Conservation (phyloP, 148 eudicot species). For the Camellia lanceoleosa region DNA sequence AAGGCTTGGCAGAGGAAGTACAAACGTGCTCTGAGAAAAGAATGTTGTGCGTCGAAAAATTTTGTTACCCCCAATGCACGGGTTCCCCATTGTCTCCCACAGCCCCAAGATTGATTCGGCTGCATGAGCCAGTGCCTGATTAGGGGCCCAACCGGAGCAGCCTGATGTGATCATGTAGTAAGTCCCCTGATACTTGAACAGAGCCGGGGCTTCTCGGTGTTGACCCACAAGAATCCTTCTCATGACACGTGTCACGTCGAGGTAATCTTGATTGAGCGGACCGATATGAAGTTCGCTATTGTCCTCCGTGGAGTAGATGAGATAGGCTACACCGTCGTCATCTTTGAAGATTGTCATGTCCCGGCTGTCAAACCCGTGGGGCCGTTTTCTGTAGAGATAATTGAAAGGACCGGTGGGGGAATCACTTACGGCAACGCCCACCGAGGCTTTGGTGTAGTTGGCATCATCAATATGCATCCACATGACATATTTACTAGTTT, state of each 20-base stretch:
- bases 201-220: slow-evolving; percentile 86
- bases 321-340: slow-evolving; percentile 77
- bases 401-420: slow-evolving; percentile 79
- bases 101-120: slow-evolving; percentile 78
- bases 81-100: slow-evolving; percentile 92
- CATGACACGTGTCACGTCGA: slow-evolving; percentile 51
- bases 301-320: slow-evolving; percentile 82
- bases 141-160: slow-evolving; percentile 95
- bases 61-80: slow-evolving; percentile 83
- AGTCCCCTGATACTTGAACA: slow-evolving; percentile 78
- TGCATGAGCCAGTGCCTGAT: slow-evolving; percentile 86
- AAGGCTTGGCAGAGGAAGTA: slow-evolving; percentile 67
- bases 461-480: slow-evolving; percentile 97
- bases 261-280: slow-evolving; percentile 73
- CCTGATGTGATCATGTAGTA: slow-evolving; percentile 98
- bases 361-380: slow-evolving; percentile 85
- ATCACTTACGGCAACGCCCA: slow-evolving; percentile 73
- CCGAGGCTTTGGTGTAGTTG: slow-evolving; percentile 88
- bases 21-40: slow-evolving; percentile 88
- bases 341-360: slow-evolving; percentile 96
- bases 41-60: slow-evolving; percentile 66
- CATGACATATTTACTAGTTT: slow-evolving; percentile 80
- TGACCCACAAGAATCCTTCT: slow-evolving; percentile 72
- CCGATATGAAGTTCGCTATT: slow-evolving; percentile 93
- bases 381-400: slow-evolving; percentile 76